Base-by-base conservation (phyloP, 2,329 filamentous ascomycete species). In the Penicillium decumbens region DNA sequence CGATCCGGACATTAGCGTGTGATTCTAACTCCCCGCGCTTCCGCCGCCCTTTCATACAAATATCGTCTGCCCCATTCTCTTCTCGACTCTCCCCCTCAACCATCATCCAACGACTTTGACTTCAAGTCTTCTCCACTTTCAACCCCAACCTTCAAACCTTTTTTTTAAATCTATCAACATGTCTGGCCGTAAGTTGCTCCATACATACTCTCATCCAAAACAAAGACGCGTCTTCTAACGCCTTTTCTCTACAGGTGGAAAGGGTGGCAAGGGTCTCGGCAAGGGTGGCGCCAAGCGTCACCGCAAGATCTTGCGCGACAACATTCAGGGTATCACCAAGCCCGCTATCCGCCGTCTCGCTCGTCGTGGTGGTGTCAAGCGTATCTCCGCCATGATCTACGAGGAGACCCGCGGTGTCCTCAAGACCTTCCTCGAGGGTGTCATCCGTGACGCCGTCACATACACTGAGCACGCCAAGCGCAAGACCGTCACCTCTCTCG, bases 321-420 rank as follows among this genome's bases (percentile, higher is more conserved):
- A 95, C 88, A 96, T 96, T 73, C 91, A 96, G 81, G 91, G 91
- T 79, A 96, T 96, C 73, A 96, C 91, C 72, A 96, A 96, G 88
- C 91, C 91, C 68, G 91, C 91, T 69, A 96, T 96, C 78, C 87
- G 91, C 70, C 91, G 91, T 95, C 90, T 96, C 74, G 91, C 91
- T 62, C 91, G 91, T 79, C 90, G 91, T 93, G 91, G 91, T 77
- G 91, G 91, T 91, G 91, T 96, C 83, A 96, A 96, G 89, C 91
- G 91, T 95, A 96, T 96, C 71, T 95, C 90, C 69, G 91, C 91
- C 74, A 95, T 88, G 85, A 89, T 89, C 78, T 89, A 89, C 79
- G 85, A 88, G 73, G 84, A 89, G 79, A 89, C 86, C 65, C 85
- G 86, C 70, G 84, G 84, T 80, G 86, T 89, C 66, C 80, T 89